Evolutionary conservation across 495 filamentous ascomycete species (phyloP), one percentile per base, ranked within the genome.

Genomic region (Daldinia bambusicola): DNA sequence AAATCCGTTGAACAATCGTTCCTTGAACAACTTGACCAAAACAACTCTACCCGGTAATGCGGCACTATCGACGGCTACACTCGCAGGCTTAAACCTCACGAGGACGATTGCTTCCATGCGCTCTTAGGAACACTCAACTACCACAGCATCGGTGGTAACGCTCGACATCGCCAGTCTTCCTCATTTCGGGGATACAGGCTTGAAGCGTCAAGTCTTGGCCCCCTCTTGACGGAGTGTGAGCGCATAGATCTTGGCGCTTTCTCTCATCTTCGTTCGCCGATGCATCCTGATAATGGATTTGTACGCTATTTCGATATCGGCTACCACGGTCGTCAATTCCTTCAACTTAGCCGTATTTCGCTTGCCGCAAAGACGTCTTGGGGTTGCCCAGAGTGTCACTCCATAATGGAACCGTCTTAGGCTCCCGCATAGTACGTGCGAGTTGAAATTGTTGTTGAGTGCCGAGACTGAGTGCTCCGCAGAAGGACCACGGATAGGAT

Each of bases 1-100:
- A 16, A 75, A 77, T 56, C 73, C 71, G 22, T 64, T 64, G 31
- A 80, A 34, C 0, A 58, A 52, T 37, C 74, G 67, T 45, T 66
- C 74, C 70, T 64, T 48, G 74, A 72, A 40, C 52, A 59, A 41
- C 70, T 64, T 48, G 74, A 72, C 40, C 52, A 59, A 41, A 62
- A 60, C 32, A 40, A 63, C 31, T 74, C 65, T 57, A 40, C 50
- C 43, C 26, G 55, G 38, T 57, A 37, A 13, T 32, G 22, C 34
- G 38, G 51, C 16, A 58, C 22, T 2, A 16, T 26, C 22, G 3
- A 18, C 30, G 22, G 45, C 51, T 61, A 13, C 66, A 40, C 6
- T 60, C 34, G 38, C 9, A 26, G 40, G 16, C 52, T 43, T 55
- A 59, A 12, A 45, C 52, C 31, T 60, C 40, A 65, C 63, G 36